phyloP scores from a whole-genome alignment of 2,329 filamentous ascomycete species.

The Cercospora citrullina region DNA sequence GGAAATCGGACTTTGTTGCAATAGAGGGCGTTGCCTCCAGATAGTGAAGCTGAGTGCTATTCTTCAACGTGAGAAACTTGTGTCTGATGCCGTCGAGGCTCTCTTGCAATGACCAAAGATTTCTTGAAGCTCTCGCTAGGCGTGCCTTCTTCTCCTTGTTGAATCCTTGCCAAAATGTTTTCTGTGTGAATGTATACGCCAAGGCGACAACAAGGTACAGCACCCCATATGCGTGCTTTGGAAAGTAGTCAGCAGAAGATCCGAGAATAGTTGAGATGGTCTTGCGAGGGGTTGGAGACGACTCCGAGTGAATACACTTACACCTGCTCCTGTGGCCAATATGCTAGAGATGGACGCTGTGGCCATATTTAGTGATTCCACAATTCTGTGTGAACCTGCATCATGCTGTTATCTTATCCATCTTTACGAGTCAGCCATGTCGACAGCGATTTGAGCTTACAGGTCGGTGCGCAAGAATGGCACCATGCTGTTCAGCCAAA shows the following conservation, averaged over 20 bases:
- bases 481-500: background rate
- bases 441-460: background rate
- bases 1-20: background rate
- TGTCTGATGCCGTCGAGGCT: constrained; percentile 51
- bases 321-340: constrained; percentile 17
- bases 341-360: background rate
- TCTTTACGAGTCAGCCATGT: background rate
- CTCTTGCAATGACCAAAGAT: constrained; percentile 56
- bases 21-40: constrained; percentile 34
- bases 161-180: constrained; percentile 19
- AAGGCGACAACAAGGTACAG: constrained; percentile 19
- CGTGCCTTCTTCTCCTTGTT: background rate
- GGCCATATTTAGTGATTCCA: background rate
- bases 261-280: background rate
- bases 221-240: constrained; percentile 19
- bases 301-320: background rate
- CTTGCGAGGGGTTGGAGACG: too few species aligned
- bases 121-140: constrained; percentile 48
- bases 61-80: constrained; percentile 52
- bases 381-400: background rate
- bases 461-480: background rate
- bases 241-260: background rate
- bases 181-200: constrained; percentile 18
- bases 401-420: background rate
- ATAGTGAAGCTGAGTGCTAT: constrained; percentile 57